Percentiles rank a stretch among this genome's conserved stretches.
Evolutionary conservation across 2,329 filamentous ascomycete genomes (phyloP).

Genomic region (Alternaria novae-zelandiae): DNA sequence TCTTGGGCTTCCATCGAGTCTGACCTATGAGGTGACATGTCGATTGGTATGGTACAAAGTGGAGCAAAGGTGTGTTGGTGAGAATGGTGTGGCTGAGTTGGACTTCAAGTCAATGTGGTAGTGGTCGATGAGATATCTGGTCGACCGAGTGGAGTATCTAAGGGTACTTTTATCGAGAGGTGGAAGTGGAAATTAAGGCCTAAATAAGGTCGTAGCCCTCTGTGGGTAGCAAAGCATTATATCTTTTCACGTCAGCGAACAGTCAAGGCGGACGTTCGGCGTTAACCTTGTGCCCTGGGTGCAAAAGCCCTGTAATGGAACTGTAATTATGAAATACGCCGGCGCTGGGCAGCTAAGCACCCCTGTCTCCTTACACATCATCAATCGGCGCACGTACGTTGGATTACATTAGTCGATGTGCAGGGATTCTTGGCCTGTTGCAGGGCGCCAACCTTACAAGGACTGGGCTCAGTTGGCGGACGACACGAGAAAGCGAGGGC

Average conservation of each 20-base stretch:
- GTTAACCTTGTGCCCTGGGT: constrained; percentile 29
- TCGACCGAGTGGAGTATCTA: constrained; percentile 4
- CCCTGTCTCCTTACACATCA: constrained; percentile 38
- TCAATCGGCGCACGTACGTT: constrained; percentile 42
- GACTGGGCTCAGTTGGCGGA: constrained; percentile 36
- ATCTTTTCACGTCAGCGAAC: constrained; percentile 48
- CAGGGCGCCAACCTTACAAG: constrained; percentile 48
- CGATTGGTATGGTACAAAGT: constrained; percentile 6
- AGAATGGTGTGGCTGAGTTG: not conserved
- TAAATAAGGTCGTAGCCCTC: constrained; percentile 37
- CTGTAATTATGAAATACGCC: constrained; percentile 39
- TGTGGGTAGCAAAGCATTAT: constrained; percentile 47
- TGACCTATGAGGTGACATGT: constrained; percentile 45
- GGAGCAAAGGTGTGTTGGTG: not conserved
- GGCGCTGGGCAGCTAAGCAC: constrained; percentile 32
- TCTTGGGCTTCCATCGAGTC: constrained; percentile 52
- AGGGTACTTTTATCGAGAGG: constrained; percentile 6
- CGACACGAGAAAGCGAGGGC: constrained; percentile 41
- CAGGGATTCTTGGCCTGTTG: constrained; percentile 39
- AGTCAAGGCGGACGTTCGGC: constrained; percentile 47
- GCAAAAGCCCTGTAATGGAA: constrained; percentile 35
- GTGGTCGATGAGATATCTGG: constrained; percentile 9
- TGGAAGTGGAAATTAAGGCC: constrained; percentile 31
- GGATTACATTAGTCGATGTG: constrained; percentile 40
- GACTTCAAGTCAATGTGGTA: constrained; percentile 1